Evolutionary conservation across 345 rosid genomes (phyloP), one percentile per base, ranked within the genome.

Genomic region (Brassica juncea): DNA sequence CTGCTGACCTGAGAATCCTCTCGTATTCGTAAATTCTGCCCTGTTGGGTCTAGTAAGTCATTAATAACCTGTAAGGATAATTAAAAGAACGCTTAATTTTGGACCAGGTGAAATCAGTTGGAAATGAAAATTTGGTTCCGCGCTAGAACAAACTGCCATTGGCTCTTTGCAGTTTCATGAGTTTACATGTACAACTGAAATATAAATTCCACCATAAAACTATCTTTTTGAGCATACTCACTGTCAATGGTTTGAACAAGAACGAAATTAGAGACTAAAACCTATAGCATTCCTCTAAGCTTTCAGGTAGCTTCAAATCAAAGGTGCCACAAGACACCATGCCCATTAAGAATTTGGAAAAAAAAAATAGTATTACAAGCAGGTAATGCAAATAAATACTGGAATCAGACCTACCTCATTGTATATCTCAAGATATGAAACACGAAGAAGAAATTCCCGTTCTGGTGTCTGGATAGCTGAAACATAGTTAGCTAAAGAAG

Each of bases 381-480:
- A 70, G 39, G 54, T 60, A 6, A 60, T 32, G 37, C 57, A 60
- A 47, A 66, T 23, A 70, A 66, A 76, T 7, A 44, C 8, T 0
- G 73, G 73, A 66, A 27, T 47, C 31, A 52, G 65, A 27, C 74
- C 30, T 60, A 90, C 99, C 99, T 92, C 97, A 67, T 94, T 94
- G 86, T 94, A 94, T 66, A 94, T 94, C 82, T 94, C 99, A 72
- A 94, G 82, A 82, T 94, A 94, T n/a, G 97, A 94, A 81, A 94
- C 97, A 28, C 97, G 99, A 72, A 94, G 97, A 82, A 94, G 97
- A 84, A 89, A 94, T 85, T 92, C 99, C 77, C 97, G 83, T 44
- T 82, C 88, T 69, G 97, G 95, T 73, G 97, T 91, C 99, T 92
- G 89, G 80, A 85, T 83, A 83, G 81, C 72, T 70, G 62, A 68